Evolutionary conservation across 176 grass and related monocot genomes (phyloP).

Genomic region (Aegilops bicornis): DNA sequence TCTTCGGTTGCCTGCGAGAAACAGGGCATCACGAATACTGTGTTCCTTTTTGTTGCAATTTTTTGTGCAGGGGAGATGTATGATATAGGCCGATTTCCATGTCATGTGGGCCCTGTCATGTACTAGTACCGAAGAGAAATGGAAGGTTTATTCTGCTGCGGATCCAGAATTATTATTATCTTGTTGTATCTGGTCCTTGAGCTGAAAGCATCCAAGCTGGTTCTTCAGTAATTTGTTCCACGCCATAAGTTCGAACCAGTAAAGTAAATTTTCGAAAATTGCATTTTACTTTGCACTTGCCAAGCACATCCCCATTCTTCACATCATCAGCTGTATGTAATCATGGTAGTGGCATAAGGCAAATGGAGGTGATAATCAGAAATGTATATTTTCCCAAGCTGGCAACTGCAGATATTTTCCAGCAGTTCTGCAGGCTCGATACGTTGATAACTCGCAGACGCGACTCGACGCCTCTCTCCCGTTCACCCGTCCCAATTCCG

Average conservation of each 20-base stretch:
- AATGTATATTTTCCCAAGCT: neutral
- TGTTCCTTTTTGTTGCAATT: neutral
- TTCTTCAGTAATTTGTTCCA: neutral
- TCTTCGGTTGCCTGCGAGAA: neutral
- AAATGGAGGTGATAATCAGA: no score
- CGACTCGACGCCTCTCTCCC: neutral
- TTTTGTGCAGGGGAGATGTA: neutral
- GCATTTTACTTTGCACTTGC: no score
- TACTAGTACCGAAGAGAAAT: neutral
- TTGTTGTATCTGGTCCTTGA: neutral
- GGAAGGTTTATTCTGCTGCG: neutral
- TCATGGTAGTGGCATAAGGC: neutral
- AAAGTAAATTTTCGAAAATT: no score
- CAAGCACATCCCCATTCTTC: no score
- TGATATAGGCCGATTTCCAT: neutral
- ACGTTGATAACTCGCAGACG: neutral
- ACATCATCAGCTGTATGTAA: neutral
- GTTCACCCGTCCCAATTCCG: slow-evolving; percentile 28
- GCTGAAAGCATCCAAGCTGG: neutral
- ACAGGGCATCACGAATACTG: neutral
- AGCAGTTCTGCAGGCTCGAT: neutral
- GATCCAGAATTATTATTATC: neutral
- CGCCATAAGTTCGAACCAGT: neutral
- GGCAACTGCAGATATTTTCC: neutral
- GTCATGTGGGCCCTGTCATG: neutral